These are phyloP conservation scores for Exserohilum rostratum DNA, from an alignment of 2,329 filamentous ascomycete species.

Conservation along the genomic window DNA sequence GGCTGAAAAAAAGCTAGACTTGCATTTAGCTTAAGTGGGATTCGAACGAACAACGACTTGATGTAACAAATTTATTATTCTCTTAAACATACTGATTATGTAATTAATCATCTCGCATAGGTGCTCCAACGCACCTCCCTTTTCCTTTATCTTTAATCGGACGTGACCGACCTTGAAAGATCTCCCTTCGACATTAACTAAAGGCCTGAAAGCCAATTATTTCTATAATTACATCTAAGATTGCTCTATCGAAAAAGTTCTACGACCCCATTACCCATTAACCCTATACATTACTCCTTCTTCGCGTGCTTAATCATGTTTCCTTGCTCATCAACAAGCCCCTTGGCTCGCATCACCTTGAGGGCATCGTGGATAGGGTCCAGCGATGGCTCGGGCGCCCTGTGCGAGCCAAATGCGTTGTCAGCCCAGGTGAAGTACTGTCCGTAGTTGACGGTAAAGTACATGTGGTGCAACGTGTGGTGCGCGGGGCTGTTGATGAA, in stretches of 20 bases:
- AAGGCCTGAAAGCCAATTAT: too few relatives aligned
- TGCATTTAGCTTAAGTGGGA: too few relatives aligned
- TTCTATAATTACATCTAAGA: too few relatives aligned
- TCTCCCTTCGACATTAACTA: too few relatives aligned
- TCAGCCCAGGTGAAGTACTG: constrained; percentile 13
- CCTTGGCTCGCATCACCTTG: constrained; percentile 12
- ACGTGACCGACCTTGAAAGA: too few relatives aligned
- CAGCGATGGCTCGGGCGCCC: constrained; percentile 6
- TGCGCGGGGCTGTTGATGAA: constrained; percentile 12
- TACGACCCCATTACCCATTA: not conserved
- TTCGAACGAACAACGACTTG: too few relatives aligned
- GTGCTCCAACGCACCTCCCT: too few relatives aligned
- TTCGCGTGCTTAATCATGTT: constrained; percentile 9
- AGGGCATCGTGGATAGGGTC: constrained; percentile 13
- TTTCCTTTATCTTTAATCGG: too few relatives aligned
- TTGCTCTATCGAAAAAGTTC: not conserved
- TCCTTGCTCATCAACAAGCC: constrained; percentile 9
- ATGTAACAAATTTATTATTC: too few relatives aligned
- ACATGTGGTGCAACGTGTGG: constrained; percentile 13
- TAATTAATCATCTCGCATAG: too few relatives aligned
- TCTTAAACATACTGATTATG: too few relatives aligned
- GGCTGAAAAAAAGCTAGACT: too few relatives aligned
- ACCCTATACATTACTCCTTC: constrained; percentile 2
- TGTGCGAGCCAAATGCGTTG: constrained; percentile 9
- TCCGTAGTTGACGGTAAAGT: constrained; percentile 14